A percentile compares a stretch with the other conserved stretches of the same genome.
These are phyloP conservation scores for Silene uniflora DNA, from an alignment of 148 eudicot species.

Conservation along the genomic window DNA sequence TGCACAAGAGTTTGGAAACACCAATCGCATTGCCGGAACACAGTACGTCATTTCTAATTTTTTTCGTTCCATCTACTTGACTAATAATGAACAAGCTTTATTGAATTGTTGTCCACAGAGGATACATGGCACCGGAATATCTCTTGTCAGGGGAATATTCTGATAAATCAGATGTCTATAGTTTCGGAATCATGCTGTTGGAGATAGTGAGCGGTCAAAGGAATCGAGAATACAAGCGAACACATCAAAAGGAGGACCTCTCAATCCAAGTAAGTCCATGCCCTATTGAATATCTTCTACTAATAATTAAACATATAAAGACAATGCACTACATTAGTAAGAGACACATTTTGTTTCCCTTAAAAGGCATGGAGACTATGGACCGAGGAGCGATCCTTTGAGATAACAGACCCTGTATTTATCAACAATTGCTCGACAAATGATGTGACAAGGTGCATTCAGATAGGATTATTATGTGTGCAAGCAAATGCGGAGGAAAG, in stretches of 20 bases:
- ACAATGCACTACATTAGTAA: no score
- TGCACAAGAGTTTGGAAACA: slow-evolving; percentile 49
- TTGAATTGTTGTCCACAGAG: background rate
- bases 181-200: background rate
- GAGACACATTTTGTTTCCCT: background rate
- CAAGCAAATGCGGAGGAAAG: slow-evolving; percentile 27
- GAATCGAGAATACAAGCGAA: background rate
- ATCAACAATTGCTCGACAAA: background rate
- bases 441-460: slow-evolving; percentile 26
- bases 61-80: background rate
- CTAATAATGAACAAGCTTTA: background rate
- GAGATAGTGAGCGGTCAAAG: background rate
- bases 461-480: slow-evolving; percentile 24
- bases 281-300: background rate
- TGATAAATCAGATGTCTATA: background rate
- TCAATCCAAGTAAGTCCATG: background rate
- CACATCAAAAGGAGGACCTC: background rate
- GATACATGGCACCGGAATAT: slow-evolving; percentile 1
- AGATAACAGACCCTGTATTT: slow-evolving; percentile 12
- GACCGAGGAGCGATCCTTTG: slow-evolving; percentile 1
- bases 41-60: slow-evolving; percentile 8
- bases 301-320: background rate
- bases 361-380: slow-evolving; percentile 29
- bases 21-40: slow-evolving; percentile 33
- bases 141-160: background rate